These are phyloP conservation scores for Waitea zeae DNA, from an alignment of 1,284 basidiomycete genomes.

Conservation along the genomic window DNA sequence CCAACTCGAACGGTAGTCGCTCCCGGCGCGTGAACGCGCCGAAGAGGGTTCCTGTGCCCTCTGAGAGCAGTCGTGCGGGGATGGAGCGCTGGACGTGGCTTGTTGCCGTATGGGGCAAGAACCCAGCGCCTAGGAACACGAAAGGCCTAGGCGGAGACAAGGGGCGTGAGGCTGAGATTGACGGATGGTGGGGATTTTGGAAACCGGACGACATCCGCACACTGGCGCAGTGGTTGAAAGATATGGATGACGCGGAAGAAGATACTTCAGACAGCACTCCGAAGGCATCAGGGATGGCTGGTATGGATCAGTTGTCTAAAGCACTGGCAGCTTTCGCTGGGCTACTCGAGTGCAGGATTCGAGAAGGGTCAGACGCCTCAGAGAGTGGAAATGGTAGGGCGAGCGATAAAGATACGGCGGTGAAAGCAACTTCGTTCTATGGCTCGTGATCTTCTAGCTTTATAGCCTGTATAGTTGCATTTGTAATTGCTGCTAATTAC, in stretches of 20 bases:
- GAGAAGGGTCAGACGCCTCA: conserved; percentile 7
- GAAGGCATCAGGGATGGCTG: neutral
- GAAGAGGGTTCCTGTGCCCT: conserved; percentile 8
- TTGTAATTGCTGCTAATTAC: neutral
- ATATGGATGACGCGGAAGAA: conserved; percentile 7
- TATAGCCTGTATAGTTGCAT: neutral
- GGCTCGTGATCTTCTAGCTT: too few species aligned
- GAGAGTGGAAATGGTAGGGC: too few species aligned
- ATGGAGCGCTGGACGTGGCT: conserved; percentile 55
- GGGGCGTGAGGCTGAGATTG: too few species aligned
- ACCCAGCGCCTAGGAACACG: conserved; percentile 19
- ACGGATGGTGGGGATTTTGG: conserved; percentile 68
- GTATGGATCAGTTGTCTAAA: neutral
- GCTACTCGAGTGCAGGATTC: conserved; percentile 4
- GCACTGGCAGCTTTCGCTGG: neutral
- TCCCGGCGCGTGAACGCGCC: conserved; percentile 12
- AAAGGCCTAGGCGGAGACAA: conserved; percentile 12
- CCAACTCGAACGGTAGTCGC: too few species aligned
- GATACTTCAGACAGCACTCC: neutral
- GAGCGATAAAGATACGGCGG: too few species aligned
- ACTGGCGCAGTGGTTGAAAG: conserved; percentile 46
- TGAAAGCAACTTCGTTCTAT: too few species aligned
- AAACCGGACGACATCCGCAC: conserved; percentile 43
- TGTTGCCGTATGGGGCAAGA: conserved; percentile 49
- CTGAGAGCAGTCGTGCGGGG: conserved; percentile 7